A percentile compares a stretch with the other conserved stretches of the same genome.
Conservation (phyloP, 345 rosid species). For the Rubroshorea leprosula region DNA sequence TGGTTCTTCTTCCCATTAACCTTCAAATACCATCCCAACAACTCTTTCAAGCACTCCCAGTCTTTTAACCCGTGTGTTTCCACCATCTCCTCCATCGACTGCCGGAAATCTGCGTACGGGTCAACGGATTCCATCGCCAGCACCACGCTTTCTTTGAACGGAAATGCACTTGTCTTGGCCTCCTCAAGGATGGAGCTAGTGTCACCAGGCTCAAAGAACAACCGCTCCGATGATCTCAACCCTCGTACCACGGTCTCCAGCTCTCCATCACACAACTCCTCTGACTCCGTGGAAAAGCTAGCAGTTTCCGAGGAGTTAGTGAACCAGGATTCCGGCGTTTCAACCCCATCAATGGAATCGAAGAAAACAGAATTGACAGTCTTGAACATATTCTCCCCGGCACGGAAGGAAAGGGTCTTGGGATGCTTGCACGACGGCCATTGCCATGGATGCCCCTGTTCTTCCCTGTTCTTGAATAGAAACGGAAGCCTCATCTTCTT, state of each 20-base stretch:
- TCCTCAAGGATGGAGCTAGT: constrained; percentile 65
- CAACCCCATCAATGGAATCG: constrained; percentile 22
- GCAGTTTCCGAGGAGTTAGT: constrained; percentile 31
- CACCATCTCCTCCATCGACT: constrained; percentile 96
- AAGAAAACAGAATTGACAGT: constrained; percentile 64
- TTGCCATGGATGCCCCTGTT: constrained; percentile 25
- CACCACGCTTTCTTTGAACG: constrained; percentile 52
- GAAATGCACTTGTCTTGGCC: constrained; percentile 23
- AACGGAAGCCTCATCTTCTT: constrained; percentile 45
- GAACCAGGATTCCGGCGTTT: constrained; percentile 40
- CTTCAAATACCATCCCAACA: constrained; percentile 74
- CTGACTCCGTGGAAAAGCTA: constrained; percentile 23
- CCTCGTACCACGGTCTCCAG: constrained; percentile 53
- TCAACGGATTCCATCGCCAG: constrained; percentile 70
- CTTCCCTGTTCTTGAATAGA: constrained; percentile 32
- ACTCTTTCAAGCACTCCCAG: constrained; percentile 68
- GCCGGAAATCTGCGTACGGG: constrained; percentile 71
- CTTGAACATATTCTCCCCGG: constrained; percentile 52
- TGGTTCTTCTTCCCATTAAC: constrained; percentile 71
- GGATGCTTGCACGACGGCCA: constrained; percentile 56
- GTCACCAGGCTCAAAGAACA: constrained; percentile 59
- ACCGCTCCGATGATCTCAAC: constrained; percentile 56
- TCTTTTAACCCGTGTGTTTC: constrained; percentile 56
- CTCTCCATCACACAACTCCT: constrained; percentile 14
- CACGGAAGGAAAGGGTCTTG: constrained; percentile 58